These are phyloP conservation scores for Vitellaria paradoxa DNA, from an alignment of 179 eudicot genomes.

Conservation along the genomic window DNA sequence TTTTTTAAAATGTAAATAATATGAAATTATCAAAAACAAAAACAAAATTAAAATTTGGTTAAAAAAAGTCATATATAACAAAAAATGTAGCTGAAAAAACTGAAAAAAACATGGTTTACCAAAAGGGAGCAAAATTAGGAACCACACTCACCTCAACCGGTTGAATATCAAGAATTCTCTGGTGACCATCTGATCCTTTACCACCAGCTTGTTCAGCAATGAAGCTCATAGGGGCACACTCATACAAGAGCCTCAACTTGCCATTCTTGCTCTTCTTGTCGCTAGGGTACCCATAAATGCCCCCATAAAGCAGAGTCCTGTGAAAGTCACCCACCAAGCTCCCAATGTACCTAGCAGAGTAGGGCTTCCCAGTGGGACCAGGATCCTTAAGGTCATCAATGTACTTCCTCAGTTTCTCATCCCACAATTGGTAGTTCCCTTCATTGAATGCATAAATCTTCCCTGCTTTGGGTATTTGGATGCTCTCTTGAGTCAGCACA, in stretches of 20 bases:
- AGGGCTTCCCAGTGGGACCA: slow-evolving; percentile 80
- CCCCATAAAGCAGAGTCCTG: slow-evolving; percentile 78
- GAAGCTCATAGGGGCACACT: slow-evolving; percentile 97
- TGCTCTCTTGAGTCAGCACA: slow-evolving; percentile 68
- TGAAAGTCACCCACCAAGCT: slow-evolving; percentile 95
- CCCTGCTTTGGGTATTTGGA: slow-evolving; percentile 82
- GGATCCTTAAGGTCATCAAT: slow-evolving; percentile 89
- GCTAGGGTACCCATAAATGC: slow-evolving; percentile 90
- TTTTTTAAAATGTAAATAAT: too few species aligned
- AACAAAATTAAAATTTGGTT: too few species aligned
- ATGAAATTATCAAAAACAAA: too few species aligned
- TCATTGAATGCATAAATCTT: slow-evolving; percentile 89
- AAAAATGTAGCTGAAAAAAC: too few species aligned
- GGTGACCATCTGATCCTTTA: slow-evolving; percentile 86
- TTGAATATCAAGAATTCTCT: slow-evolving; percentile 74
- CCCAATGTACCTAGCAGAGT: slow-evolving; percentile 83
- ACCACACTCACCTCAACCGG: slow-evolving; percentile 60
- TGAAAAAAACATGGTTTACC: too few species aligned
- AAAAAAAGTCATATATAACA: too few species aligned
- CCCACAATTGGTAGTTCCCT: slow-evolving; percentile 95
- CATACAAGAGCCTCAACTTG: slow-evolving; percentile 82
- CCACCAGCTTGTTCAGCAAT: slow-evolving; percentile 96
- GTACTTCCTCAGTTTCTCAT: slow-evolving; percentile 82
- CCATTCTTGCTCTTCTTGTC: slow-evolving; percentile 90
- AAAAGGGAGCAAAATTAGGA: too few species aligned